These are phyloP conservation scores for Carex myosuroides DNA, from an alignment of 176 grass and related monocot species.

Conservation along the genomic window DNA sequence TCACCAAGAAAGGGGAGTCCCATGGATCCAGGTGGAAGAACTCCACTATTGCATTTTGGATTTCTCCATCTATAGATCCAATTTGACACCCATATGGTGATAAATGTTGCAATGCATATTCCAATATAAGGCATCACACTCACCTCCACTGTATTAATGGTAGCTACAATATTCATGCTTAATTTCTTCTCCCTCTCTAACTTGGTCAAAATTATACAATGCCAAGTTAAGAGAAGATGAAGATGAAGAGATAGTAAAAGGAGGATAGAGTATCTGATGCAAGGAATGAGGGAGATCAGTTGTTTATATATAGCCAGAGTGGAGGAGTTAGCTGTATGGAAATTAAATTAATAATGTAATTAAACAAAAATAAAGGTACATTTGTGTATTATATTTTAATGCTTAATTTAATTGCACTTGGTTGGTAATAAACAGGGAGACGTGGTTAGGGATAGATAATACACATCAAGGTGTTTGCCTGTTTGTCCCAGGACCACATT, in stretches of 20 bases:
- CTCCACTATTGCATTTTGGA: slow-evolving; percentile 34
- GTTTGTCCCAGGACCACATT: slow-evolving; percentile 19
- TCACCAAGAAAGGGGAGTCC: slow-evolving; percentile 61
- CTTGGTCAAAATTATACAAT: neutral
- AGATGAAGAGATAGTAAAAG: neutral
- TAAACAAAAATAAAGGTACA: neutral
- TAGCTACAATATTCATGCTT: slow-evolving; percentile 26
- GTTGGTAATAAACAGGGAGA: neutral
- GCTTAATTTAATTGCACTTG: neutral
- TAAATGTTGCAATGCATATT: slow-evolving; percentile 10
- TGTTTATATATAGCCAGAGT: slow-evolving; percentile 27
- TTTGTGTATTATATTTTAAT: neutral
- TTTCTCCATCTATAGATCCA: slow-evolving; percentile 46
- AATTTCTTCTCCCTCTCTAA: neutral
- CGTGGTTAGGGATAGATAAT: slow-evolving; percentile 8
- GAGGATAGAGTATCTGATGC: neutral
- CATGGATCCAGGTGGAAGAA: slow-evolving; percentile 62
- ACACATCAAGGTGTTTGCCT: neutral
- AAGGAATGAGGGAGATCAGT: neutral
- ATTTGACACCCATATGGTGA: slow-evolving; percentile 16
- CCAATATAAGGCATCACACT: slow-evolving; percentile 41
- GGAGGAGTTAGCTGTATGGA: slow-evolving; percentile 21
- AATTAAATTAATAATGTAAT: neutral
- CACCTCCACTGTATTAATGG: slow-evolving; percentile 14
- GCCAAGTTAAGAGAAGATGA: neutral